Conservation (phyloP, 192 early-diverging fungal species). For the Coemansia sp. region DNA sequence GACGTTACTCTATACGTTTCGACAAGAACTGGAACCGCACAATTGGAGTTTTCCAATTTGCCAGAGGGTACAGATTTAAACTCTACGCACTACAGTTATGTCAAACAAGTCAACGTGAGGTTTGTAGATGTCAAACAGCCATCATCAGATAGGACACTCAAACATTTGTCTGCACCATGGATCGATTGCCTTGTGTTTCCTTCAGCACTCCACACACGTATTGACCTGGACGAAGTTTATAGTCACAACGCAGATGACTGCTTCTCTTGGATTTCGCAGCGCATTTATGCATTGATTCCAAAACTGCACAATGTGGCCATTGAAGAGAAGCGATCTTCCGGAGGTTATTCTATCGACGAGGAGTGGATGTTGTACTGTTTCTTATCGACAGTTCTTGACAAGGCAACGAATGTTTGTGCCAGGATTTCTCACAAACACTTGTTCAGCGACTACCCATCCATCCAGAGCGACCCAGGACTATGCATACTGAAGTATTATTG, state of each 20-base stretch:
- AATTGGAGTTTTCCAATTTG: not conserved
- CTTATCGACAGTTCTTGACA: not conserved
- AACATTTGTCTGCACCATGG: not conserved
- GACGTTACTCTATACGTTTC: not conserved
- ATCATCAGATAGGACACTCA: not conserved
- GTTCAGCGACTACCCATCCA: not conserved
- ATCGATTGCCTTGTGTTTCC: not conserved
- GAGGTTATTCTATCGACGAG: too few relatives aligned
- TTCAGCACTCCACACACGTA: not conserved
- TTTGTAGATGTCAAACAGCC: not conserved
- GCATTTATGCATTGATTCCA: too few relatives aligned
- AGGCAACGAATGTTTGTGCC: not conserved
- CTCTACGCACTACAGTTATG: not conserved
- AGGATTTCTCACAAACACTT: not conserved
- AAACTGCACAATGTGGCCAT: too few relatives aligned
- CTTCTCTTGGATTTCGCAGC: not conserved
- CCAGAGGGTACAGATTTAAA: not conserved
- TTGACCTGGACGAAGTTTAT: not conserved
- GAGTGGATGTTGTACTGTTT: too few relatives aligned
- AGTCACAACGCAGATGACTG: not conserved
- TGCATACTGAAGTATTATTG: not conserved
- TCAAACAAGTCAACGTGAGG: not conserved
- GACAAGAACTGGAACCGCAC: not conserved
- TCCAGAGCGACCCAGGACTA: not conserved
- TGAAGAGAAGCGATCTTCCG: not conserved